Conservation (phyloP, 495 filamentous ascomycete genomes). For the Hypoxylon subgilvum region DNA sequence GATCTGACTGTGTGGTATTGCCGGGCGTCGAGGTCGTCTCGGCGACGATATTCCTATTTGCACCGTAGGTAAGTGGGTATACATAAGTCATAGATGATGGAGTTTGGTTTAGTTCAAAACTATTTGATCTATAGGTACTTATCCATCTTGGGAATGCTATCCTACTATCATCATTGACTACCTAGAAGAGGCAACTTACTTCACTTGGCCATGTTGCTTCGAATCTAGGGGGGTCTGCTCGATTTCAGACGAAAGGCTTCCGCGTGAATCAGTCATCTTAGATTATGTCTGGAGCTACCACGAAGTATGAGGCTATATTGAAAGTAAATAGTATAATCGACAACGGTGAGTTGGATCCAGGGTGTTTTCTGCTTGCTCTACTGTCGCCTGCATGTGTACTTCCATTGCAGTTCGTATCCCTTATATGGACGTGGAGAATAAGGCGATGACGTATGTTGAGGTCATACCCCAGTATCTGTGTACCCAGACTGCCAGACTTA, state of each 20-base stretch:
- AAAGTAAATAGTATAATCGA: no score
- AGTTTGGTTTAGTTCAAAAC: no score
- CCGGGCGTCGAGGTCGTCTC: slow-evolving; percentile 22
- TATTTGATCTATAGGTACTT: no score
- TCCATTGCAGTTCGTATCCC: slow-evolving; percentile 1
- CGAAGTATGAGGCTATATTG: background rate
- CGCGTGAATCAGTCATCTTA: slow-evolving; percentile 36
- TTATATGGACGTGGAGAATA: slow-evolving; percentile 14
- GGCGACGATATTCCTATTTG: slow-evolving; percentile 32
- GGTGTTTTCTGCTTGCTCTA: no score
- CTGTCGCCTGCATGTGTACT: no score
- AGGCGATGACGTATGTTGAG: slow-evolving; percentile 36
- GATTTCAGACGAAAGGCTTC: slow-evolving; percentile 21
- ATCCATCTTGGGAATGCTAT: no score
- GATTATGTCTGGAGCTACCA: background rate
- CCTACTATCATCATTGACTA: no score
- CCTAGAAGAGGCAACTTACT: slow-evolving; percentile 35
- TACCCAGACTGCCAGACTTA: no score
- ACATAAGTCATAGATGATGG: no score
- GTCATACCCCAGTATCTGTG: slow-evolving; percentile 18
- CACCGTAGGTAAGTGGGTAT: no score
- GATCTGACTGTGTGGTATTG: slow-evolving; percentile 23
- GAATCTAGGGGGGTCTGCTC: slow-evolving; percentile 32
- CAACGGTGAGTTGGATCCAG: no score
- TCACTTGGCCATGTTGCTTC: slow-evolving; percentile 27